Base-by-base conservation (phyloP, 345 rosid species). In the Gossypium bickii region DNA sequence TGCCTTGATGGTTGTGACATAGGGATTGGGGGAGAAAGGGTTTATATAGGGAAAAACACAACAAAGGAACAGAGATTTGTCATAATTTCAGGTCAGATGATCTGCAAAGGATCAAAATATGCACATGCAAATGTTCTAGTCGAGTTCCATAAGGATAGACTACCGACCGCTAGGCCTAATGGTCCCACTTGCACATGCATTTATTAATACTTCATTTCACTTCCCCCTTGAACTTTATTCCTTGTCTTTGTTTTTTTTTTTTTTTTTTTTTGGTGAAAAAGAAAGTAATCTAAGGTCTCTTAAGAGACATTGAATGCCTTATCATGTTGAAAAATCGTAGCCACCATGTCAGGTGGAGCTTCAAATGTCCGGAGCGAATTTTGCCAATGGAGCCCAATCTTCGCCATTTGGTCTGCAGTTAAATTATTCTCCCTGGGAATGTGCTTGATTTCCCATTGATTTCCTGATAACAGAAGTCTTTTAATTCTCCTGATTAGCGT, bases 121-220 rank as follows among this genome's bases (percentile, higher is more conserved):
- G 79, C 89, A 89, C 89, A 93, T 89, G 98, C 88, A 74, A 75
- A 71, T 89, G 97, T 88, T 85, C 77, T 71, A 53, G 82, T 83
- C 80, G 52, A 48, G 4, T 48, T 48, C 3, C 52, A 12, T 12
- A 79, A n/a, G 12, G 80, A 3, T 52, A 51, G 55, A 67, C 67
- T 77, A 82, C 83, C 85, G 76, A 84, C 82, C 74, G 78, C 82
- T 77, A 77, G 67, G 74, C 74, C 74, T 67, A 64, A 64, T 49
- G 52, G 82, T 66, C 75, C 51, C 77, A 74, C 87, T 70, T 61
- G 81, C 87, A 83, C 86, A 85, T 87, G 89, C 86, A 66, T 67
- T 72, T 60, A 44, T 65, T 47, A 41, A 65, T 17, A 38, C 41
- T 27, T 27, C 44, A 47, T 15, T 47, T 47, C 15, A 34, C 41